Evolutionary conservation across 805 yeast genomes (phyloP).

Genomic region (Sugiyamaella americana): DNA sequence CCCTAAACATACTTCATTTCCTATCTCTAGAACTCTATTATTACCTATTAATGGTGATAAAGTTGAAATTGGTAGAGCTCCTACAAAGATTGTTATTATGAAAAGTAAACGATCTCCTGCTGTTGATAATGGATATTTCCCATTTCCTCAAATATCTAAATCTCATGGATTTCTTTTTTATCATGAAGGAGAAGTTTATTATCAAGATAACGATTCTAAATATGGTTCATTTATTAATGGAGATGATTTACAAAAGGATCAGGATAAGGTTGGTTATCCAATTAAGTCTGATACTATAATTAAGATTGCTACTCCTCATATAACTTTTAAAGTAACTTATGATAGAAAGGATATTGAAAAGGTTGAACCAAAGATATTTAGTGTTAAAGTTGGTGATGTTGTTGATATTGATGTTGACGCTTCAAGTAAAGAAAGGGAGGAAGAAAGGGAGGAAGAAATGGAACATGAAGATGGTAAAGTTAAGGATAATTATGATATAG

Average conservation of each 20-base stretch:
- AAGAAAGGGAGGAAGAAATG: neutral
- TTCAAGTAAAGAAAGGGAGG: neutral
- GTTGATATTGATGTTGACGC: neutral
- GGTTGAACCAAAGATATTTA: neutral
- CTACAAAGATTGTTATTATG: no score
- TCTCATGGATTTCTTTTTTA: neutral
- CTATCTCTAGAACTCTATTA: no score
- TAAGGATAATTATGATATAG: no score
- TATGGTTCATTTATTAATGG: neutral
- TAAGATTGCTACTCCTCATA: neutral
- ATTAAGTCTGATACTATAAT: conserved; percentile 1
- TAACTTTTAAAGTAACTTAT: neutral
- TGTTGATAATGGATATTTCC: neutral
- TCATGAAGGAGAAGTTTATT: neutral
- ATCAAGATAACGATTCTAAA: neutral
- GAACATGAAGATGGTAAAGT: conserved; percentile 1
- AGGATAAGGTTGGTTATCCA: neutral
- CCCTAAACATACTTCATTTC: no score
- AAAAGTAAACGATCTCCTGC: neutral
- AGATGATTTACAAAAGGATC: no score
- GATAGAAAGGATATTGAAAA: neutral
- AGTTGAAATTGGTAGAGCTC: no score
- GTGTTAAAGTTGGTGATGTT: conserved; percentile 1
- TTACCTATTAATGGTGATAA: no score
- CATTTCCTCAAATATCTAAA: neutral